These are phyloP conservation scores for Aquilaria sinensis DNA, from an alignment of 345 rosid genomes.

Conservation along the genomic window DNA sequence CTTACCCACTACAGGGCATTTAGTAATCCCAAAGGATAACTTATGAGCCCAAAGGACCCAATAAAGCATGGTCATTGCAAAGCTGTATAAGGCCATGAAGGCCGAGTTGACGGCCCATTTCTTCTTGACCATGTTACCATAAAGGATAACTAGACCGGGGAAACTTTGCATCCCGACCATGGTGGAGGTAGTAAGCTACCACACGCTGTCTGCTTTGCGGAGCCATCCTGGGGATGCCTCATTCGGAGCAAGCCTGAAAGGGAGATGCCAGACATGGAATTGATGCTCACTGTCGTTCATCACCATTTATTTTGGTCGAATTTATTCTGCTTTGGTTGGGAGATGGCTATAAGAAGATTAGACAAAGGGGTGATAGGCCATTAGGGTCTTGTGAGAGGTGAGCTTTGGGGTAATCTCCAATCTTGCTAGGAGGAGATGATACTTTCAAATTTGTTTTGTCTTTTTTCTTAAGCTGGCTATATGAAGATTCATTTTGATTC, in stretches of 20 bases:
- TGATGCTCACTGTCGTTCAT: too few species aligned
- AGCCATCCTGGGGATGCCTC: slow-evolving; percentile 24
- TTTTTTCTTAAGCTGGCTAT: too few species aligned
- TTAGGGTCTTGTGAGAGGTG: too few species aligned
- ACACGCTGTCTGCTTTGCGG: slow-evolving; percentile 44
- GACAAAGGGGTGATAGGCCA: too few species aligned
- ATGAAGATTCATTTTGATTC: too few species aligned
- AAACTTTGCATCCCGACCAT: slow-evolving; percentile 53
- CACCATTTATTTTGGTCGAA: too few species aligned
- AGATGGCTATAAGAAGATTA: too few species aligned
- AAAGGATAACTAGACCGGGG: slow-evolving; percentile 24
- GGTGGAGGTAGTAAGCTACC: slow-evolving; percentile 56
- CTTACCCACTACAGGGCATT: slow-evolving; percentile 12
- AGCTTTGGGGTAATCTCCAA: too few species aligned
- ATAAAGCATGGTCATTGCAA: slow-evolving; percentile 41
- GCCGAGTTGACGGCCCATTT: slow-evolving; percentile 15
- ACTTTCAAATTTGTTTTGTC: too few species aligned
- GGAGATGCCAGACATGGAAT: slow-evolving; percentile 9
- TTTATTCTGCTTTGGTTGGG: too few species aligned
- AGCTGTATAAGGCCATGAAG: slow-evolving; percentile 65
- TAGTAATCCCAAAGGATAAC: slow-evolving; percentile 35
- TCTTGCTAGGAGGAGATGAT: too few species aligned
- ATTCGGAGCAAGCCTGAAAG: slow-evolving; percentile 10
- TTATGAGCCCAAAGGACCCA: slow-evolving; percentile 59
- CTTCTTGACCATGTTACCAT: too few species aligned